Evolutionary conservation across 305 asterid species (phyloP), one percentile per base, ranked within the genome.

Genomic region (Caryopteris hybrid): DNA sequence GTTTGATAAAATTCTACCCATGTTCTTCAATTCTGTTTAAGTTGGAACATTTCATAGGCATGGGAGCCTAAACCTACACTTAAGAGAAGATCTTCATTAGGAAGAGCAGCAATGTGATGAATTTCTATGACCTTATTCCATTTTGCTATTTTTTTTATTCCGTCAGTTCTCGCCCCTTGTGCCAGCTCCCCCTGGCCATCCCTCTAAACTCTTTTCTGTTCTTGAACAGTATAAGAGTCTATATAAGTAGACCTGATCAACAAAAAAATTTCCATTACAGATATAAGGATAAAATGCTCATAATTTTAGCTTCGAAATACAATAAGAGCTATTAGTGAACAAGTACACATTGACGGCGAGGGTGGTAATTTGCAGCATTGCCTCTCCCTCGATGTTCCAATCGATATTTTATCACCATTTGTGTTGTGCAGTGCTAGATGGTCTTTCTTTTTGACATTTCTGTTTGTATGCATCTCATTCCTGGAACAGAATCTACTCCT

Each of bases 401-500:
- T 27, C 27, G 16, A 16, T 46, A 21, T 52, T 46, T 56, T 17
- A 11, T 34, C 69, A 14, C 31, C 21, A 55, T 34, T 66, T 45
- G 33, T 66, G 50, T 23, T 74, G 14, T 69, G 43, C 64, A 38
- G 25, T 61, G 52, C 74, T 42, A 50, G 47, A 43, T 54, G 48
- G 61, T 69, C 45, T 17, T 34, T 54, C 75, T 64, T 57, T 54
- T 71, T 81, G 78, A 56, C 74, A 43, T 65, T 65, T 46, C 36
- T 64, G 66, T 77, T 55, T 71, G 36, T 43, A 18, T 68, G 66
- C 31, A 11, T 80, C 66, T 74, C 36, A 71, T 62, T 77, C 47
- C 34, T 78, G 80, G 60, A 55, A 83, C 96, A 93, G 97, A 93
- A 93, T 83, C 95, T 93, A 21, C 89, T 93, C 79, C 95, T 93